Conservation (phyloP, 805 yeast species). For the Yarrowia keelungensis region DNA sequence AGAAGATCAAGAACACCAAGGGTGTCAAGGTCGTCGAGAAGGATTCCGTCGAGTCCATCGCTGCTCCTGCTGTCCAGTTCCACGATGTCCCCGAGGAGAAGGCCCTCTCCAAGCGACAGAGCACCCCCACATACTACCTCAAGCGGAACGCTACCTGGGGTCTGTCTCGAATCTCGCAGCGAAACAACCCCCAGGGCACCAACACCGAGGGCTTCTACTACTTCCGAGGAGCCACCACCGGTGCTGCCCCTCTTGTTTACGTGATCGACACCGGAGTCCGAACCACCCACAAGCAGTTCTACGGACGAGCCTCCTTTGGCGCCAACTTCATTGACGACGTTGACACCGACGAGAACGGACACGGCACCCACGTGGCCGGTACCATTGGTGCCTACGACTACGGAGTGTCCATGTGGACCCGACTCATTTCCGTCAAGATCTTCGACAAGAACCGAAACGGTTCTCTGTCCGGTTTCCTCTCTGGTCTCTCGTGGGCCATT, state of each 20-base stretch:
- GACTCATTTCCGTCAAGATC: constrained; percentile 66
- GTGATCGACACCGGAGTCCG: constrained; percentile 91
- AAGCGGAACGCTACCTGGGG: constrained; percentile 96
- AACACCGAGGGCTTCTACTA: constrained; percentile 29
- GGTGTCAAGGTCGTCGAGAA: constrained; percentile 67
- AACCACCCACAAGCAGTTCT: constrained; percentile 76
- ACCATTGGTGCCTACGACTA: constrained; percentile 56
- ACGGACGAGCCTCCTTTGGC: constrained; percentile 87
- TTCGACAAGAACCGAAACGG: constrained; percentile 65
- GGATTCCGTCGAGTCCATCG: constrained; percentile 65
- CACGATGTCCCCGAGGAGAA: constrained; percentile 56
- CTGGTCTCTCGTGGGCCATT: constrained; percentile 66
- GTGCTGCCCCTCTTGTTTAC: constrained; percentile 63
- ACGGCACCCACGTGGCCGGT: constrained; percentile 98
- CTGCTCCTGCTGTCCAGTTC: constrained; percentile 51
- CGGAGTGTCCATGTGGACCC: constrained; percentile 66
- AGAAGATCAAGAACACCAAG: constrained; percentile 58
- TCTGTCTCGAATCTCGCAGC: constrained; percentile 85
- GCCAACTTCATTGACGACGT: constrained; percentile 77
- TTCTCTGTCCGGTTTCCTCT: constrained; percentile 63
- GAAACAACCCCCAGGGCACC: constrained; percentile 53
- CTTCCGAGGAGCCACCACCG: constrained; percentile 36
- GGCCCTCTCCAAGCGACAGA: constrained; percentile 10
- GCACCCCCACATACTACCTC: constrained; percentile 46
- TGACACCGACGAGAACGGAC: constrained; percentile 87